A percentile compares a stretch with the other conserved stretches of the same genome.
phyloP scores from a whole-genome alignment of 257 asterid genomes.

The Capsicum rhomboideum region DNA sequence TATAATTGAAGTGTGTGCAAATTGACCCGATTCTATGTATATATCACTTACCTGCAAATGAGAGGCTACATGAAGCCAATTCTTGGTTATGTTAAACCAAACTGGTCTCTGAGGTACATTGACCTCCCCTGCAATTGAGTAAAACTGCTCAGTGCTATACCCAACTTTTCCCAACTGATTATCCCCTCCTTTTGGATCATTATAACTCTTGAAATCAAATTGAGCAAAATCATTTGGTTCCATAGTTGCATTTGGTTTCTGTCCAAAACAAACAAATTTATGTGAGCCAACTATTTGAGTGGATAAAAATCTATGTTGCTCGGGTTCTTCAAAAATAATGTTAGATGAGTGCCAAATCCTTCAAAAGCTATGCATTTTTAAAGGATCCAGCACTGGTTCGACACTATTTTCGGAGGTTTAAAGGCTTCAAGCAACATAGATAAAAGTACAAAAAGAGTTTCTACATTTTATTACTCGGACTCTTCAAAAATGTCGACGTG shows the following conservation, averaged over 20 bases:
- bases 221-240: constrained; percentile 30
- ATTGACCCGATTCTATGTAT: not conserved
- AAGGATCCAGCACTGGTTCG: not conserved
- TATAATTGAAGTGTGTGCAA: not conserved
- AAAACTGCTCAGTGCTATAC: constrained; percentile 38
- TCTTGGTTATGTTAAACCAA: constrained; percentile 35
- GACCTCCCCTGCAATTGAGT: constrained; percentile 32
- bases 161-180: constrained; percentile 39
- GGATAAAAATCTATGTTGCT: not conserved
- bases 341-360: not conserved
- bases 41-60: constrained; percentile 22
- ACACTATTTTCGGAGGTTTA: not conserved
- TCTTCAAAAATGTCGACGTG: not conserved
- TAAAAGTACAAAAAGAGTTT: not conserved
- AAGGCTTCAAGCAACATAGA: not conserved
- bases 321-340: not conserved
- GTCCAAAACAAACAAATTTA: not conserved
- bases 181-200: constrained; percentile 35
- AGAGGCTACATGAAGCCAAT: constrained; percentile 41
- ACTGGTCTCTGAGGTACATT: constrained; percentile 14
- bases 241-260: constrained; percentile 37
- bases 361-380: not conserved
- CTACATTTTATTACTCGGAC: not conserved
- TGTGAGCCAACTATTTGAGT: not conserved
- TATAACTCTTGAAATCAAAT: constrained; percentile 30